Conservation (phyloP, 352 stramenopile genomes). For the Phytophthora tubulina region DNA sequence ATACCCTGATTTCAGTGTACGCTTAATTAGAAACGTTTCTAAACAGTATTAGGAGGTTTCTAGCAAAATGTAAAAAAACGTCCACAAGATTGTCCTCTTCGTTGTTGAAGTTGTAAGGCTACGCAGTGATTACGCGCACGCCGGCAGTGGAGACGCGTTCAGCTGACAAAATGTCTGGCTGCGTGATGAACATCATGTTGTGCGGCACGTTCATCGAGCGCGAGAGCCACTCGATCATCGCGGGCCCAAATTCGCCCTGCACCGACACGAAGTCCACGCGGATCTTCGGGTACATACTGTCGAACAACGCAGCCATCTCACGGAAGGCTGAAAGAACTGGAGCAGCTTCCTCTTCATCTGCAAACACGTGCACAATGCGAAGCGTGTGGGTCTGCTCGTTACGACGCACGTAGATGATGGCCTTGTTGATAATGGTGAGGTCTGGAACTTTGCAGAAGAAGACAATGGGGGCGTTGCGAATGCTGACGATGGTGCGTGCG, state of each 20-base stretch:
- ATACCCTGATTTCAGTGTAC: not conserved
- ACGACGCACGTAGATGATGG: slow-evolving; percentile 94
- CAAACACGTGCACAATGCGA: slow-evolving; percentile 85
- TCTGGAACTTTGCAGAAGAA: slow-evolving; percentile 94
- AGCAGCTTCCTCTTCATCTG: slow-evolving; percentile 27
- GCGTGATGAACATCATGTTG: slow-evolving; percentile 94
- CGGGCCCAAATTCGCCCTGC: slow-evolving; percentile 61
- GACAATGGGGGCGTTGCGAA: slow-evolving; percentile 91
- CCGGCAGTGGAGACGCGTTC: slow-evolving; percentile 78
- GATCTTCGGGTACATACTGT: slow-evolving; percentile 88
- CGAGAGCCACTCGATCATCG: slow-evolving; percentile 80
- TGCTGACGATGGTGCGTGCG: slow-evolving; percentile 76
- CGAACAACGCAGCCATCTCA: slow-evolving; percentile 70
- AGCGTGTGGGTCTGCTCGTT: slow-evolving; percentile 93
- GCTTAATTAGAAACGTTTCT: not conserved
- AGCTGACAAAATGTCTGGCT: slow-evolving; percentile 60
- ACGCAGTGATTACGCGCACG: slow-evolving; percentile 59
- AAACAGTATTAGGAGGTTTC: no score
- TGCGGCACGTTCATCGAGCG: slow-evolving; percentile 69
- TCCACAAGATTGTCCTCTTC: no score
- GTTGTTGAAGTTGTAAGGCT: not conserved
- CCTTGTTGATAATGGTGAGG: slow-evolving; percentile 95
- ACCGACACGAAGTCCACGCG: slow-evolving; percentile 82
- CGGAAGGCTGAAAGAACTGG: slow-evolving; percentile 31
- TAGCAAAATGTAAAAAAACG: no score